phyloP scores from a whole-genome alignment of 345 rosid genomes.

The Erodium maritimum region DNA sequence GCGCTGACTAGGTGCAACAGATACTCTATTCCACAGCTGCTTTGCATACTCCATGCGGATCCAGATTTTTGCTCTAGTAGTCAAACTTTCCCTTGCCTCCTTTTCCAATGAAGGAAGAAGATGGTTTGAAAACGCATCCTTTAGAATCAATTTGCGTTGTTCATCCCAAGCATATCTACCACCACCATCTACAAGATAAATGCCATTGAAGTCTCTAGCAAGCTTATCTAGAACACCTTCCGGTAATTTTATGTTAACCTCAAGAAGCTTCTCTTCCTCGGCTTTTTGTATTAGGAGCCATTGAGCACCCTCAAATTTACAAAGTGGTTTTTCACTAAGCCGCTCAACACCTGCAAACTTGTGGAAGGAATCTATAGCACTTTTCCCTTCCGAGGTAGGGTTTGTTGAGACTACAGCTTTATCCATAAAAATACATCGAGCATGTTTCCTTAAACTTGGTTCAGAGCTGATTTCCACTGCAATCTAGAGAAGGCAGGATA shows the following conservation, averaged over 20 bases:
- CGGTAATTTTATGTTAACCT: conserved; percentile 73
- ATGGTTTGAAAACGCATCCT: conserved; percentile 64
- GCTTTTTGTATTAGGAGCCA: conserved; percentile 99
- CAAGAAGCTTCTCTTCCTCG: conserved; percentile 95
- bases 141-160: conserved; percentile 66
- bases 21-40: conserved; percentile 76
- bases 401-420: conserved; percentile 79
- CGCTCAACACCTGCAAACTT: conserved; percentile 80
- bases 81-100: conserved; percentile 77
- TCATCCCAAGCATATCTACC: conserved; percentile 99
- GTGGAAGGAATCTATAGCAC: conserved; percentile 80
- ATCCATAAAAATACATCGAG: conserved; percentile 62
- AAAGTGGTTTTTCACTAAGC: conserved; percentile 87
- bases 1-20: conserved; percentile 76
- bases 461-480: conserved; percentile 96
- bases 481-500: conserved; percentile 35
- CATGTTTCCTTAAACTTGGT: conserved; percentile 70
- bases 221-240: conserved; percentile 39
- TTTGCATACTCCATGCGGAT: conserved; percentile 74
- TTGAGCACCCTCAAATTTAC: conserved; percentile 72
- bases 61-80: conserved; percentile 73
- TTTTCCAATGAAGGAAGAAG: conserved; percentile 90
- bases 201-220: conserved; percentile 41
- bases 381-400: conserved; percentile 77
- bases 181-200: conserved; percentile 72